Base-by-base conservation (phyloP, 495 filamentous ascomycete species). In the Lasiosphaeris hirsuta region DNA sequence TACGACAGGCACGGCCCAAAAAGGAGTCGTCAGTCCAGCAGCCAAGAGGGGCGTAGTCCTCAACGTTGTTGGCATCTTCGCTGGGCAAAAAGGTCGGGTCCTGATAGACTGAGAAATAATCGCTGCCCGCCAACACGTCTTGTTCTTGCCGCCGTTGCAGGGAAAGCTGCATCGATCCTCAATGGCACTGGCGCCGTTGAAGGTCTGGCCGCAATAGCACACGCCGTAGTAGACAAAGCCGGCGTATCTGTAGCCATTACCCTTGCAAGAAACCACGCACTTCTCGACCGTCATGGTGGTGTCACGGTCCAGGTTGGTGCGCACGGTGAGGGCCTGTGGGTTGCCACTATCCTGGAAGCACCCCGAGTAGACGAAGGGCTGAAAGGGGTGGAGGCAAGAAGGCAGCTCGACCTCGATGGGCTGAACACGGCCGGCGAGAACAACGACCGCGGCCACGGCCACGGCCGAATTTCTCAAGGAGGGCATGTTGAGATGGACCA, bases 21-120 rank as follows among this genome's bases (percentile, higher is more conserved):
- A 43, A 58, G 0, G 74, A 69, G 52, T 80, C 75, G 51, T 84
- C 82, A 30, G 78, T 80, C 62, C 77, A 84, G 63, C 83, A 86
- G 49, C 83, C 83, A n/a, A 83, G 61, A 36, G 70, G 60, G 34
- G 60, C 56, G 61, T 81, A 83, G 62, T 81, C 77, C 23, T 62
- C 65, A 14, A 78, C 63, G 8, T 61, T 69, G 8, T 61, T 69
- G 48, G 67, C 70, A 30, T 68, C 60, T 19, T 74, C 65, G 35
- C 70, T 58, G 36, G 73, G 62, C n/a, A 68, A 65, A 61, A 79
- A 83, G 18, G 79, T 83, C 1, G 79, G 72, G 42, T 83, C 81
- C 61, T 77, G 71, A 54, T 76, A 83, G 54, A 82, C 59, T 17
- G 75, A 81, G 48, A 81, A 63, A 35, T 65, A 54, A 40, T 75